Evolutionary conservation across 73 alveolate genomes (phyloP), one percentile per base, ranked within the genome.

Genomic region (Symbiodinium natans): DNA sequence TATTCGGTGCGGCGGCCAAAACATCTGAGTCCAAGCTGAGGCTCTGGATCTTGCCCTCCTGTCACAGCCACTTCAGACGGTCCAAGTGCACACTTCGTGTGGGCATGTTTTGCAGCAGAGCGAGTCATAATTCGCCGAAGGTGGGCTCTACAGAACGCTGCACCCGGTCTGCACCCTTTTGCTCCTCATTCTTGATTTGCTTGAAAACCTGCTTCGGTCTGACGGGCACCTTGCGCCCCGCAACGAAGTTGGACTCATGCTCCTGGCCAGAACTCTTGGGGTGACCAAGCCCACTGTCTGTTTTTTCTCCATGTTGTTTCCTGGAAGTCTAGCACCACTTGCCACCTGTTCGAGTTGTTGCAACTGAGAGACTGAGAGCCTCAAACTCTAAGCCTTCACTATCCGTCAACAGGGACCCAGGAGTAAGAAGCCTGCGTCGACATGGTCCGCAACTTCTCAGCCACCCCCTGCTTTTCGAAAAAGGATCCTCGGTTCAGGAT

Each of bases 131-230:
- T n/a, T n/a, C n/a, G n/a, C n/a, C n/a, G n/a, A n/a, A n/a, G n/a
- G n/a, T n/a, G n/a, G 68, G 68, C 13, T 52, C 68, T 52, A 27
- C 68, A 52, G 68, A 52, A 15, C 71, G 23, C 23, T n/a, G n/a
- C n/a, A n/a, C n/a, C n/a, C n/a, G n/a, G n/a, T n/a, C n/a, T n/a
- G n/a, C n/a, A n/a, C n/a, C n/a, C n/a, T n/a, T n/a, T n/a, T n/a
- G n/a, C n/a, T n/a, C 92, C 97, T 90, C 97, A 17, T 38, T 90
- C 54, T 54, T 73, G 54, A 71, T 34, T 75, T 90, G 97, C 97
- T 90, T 90, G 88, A 59, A 83, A 10, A 71, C 88, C 63, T 90
- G 88, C n/a, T 85, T 39, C 3, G 74, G 80, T 90, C 97, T 40
- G 41, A 5, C 80, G 2, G 97, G 97, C 48, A 90, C 88, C n/a